Evolutionary conservation across 2,329 filamentous ascomycete species (phyloP), one percentile per base, ranked within the genome.

Genomic region (Cladorrhinum sp.): DNA sequence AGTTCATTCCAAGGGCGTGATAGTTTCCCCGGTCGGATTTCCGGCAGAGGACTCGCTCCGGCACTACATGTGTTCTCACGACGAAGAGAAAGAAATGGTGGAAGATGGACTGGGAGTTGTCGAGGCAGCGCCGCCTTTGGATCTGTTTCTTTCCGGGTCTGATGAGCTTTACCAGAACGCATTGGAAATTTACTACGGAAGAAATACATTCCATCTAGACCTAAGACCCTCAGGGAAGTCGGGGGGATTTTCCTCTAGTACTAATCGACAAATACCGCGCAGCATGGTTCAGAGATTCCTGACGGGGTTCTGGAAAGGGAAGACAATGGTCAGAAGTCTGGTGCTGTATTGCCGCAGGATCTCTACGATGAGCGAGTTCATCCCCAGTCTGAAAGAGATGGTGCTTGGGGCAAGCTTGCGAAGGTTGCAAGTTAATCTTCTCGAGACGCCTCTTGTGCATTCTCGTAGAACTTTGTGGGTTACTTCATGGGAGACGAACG

Each of bases 121-220:
- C n/a, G 38, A 48, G 22, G 62, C 55, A 23, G 50, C 29, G 27
- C 64, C 62, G 18, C 63, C 63, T 16, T 16, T 62, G 13, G 54
- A 60, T 36, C 57, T 71, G 7, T 62, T 71, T 32, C 66, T 70
- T n/a, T 63, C 66, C 10, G 66, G 66, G 10, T 62, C 66, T 7
- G 41, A 45, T 5, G 45, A 66, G 22, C 59, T 72, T 23, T 62
- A 68, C 50, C 56, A 60, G 36, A 65, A 67, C 36, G 69, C 66
- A 18, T 65, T 65, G 24, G 61, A 63, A 13, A 24, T 71, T 36
- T 72, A 69, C 64, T 72, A 71, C 61, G 64, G 64, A n/a, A 58
- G 62, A 16, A 72, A 72, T 58, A 60, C 54, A 9, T 72, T 72
- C 60, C 49, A 68, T 38, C 50, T 71, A 7, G 63, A 69, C 49